phyloP scores from a whole-genome alignment of 2,329 filamentous ascomycete genomes.

The Fusarium dlaminii region DNA sequence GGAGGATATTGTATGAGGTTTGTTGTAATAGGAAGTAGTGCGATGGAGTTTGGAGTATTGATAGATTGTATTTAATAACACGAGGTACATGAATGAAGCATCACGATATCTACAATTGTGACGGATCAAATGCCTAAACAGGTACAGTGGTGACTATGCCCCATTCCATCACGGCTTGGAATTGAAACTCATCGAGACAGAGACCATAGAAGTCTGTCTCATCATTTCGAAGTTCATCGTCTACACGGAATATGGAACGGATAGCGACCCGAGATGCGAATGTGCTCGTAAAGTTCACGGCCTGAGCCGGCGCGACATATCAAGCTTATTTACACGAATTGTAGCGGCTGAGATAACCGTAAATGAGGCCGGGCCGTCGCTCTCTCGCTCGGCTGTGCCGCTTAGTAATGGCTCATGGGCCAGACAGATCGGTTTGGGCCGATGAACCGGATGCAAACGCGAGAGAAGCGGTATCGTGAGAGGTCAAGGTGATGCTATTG shows the following conservation, averaged over 20 bases:
- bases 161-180: accelerated
- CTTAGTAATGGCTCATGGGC: background rate
- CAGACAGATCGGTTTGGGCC: no score
- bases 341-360: background rate
- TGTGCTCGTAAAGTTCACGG: no score
- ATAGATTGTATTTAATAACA: conserved; percentile 1
- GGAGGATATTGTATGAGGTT: background rate
- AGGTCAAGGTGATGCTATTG: background rate
- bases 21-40: background rate
- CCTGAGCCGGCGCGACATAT: background rate
- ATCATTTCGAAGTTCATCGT: background rate
- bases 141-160: background rate
- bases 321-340: background rate
- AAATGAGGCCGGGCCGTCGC: background rate
- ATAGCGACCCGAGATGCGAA: background rate
- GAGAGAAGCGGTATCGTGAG: background rate
- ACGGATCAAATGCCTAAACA: accelerated
- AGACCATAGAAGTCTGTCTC: background rate
- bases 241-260: no score
- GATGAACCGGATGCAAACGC: background rate
- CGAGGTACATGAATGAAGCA: background rate
- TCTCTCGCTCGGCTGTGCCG: background rate
- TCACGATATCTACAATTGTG: background rate
- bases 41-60: conserved; percentile 19
- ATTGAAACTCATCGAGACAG: background rate